phyloP scores from a whole-genome alignment of 805 yeast species.

The Diddensiella transvaalensis region DNA sequence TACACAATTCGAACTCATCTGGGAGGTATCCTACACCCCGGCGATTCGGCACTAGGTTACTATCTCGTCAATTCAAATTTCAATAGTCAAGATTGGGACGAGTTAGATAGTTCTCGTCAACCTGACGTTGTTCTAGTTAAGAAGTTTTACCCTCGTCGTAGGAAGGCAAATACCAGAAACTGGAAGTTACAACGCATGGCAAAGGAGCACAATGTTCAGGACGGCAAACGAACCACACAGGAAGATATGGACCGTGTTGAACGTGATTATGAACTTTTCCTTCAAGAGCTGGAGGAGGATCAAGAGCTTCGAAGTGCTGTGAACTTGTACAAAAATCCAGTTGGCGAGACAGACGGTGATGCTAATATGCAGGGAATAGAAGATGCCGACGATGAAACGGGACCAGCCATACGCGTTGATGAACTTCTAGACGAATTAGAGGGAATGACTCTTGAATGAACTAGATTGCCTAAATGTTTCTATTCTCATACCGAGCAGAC shows the following conservation, averaged over 20 bases:
- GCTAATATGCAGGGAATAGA: conserved; percentile 26
- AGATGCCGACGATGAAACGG: conserved; percentile 65
- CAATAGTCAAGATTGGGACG: conserved; percentile 76
- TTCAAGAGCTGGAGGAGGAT: conserved; percentile 97
- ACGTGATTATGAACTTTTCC: conserved; percentile 89
- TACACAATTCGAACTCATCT: conserved; percentile 79
- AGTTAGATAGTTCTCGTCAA: conserved; percentile 39
- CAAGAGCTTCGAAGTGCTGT: conserved; percentile 87
- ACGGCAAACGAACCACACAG: conserved; percentile 47
- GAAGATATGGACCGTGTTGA: conserved; percentile 91
- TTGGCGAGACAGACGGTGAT: conserved; percentile 16
- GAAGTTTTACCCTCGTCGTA: conserved; percentile 79
- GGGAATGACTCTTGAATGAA: conserved; percentile 81
- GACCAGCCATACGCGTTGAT: conserved; percentile 84
- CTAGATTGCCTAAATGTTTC: no score
- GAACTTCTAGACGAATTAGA: conserved; percentile 93
- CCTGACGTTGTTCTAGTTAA: conserved; percentile 88
- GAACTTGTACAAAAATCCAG: conserved; percentile 73
- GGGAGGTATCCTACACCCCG: conserved; percentile 90
- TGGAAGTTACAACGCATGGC: conserved; percentile 99
- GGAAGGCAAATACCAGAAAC: conserved; percentile 69
- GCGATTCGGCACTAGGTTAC: conserved; percentile 89
- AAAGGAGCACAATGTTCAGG: conserved; percentile 62
- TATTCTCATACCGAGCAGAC: no score
- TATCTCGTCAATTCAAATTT: conserved; percentile 75